Evolutionary conservation across 495 filamentous ascomycete genomes (phyloP).

Genomic region (Penicillium samsonianum): DNA sequence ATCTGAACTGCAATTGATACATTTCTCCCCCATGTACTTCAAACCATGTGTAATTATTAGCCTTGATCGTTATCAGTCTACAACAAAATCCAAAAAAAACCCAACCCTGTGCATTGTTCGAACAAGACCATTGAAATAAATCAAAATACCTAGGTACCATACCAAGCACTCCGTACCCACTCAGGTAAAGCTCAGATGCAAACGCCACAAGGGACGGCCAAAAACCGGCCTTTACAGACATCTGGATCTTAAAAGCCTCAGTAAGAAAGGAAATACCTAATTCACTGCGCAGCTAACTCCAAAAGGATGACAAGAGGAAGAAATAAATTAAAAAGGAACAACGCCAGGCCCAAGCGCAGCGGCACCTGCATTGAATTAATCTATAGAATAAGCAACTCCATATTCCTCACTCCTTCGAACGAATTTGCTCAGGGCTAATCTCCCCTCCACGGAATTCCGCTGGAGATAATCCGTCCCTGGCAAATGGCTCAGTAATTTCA

Average conservation of each 20-base stretch:
- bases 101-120: neutral
- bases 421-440: neutral
- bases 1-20: conserved; percentile 9
- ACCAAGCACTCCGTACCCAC: neutral
- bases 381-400: neutral
- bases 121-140: neutral
- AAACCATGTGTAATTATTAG: conserved; percentile 14
- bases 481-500: neutral
- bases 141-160: neutral
- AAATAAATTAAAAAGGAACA: conserved; percentile 1
- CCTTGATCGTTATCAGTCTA: neutral
- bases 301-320: neutral
- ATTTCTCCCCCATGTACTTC: neutral
- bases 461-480: neutral
- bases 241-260: neutral
- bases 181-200: neutral
- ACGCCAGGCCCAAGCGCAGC: conserved; percentile 1
- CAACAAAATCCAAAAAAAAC: neutral
- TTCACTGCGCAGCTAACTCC: neutral
- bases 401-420: neutral
- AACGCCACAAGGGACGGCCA: neutral
- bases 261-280: too few relatives aligned
- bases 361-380: neutral
- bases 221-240: neutral
- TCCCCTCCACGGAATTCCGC: neutral